phyloP scores from a whole-genome alignment of 2,329 filamentous ascomycete species.

The Monosporascus sp. region DNA sequence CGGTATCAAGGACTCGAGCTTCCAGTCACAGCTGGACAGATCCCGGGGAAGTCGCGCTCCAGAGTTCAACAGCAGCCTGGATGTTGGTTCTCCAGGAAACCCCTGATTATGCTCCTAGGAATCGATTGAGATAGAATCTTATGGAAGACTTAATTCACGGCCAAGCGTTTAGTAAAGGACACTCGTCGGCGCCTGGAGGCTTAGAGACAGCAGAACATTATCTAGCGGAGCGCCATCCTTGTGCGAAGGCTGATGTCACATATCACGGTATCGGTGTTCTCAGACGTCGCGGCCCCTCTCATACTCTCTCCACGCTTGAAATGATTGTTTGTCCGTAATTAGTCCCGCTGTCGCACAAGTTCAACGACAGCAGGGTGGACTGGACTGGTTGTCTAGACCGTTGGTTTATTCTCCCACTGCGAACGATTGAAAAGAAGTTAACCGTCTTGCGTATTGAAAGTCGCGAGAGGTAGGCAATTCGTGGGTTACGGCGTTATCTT shows the following conservation, averaged over 20 bases:
- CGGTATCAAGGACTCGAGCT: conserved; percentile 21
- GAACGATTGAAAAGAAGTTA: conserved; percentile 54
- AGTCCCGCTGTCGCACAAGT: conserved; percentile 55
- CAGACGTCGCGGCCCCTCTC: too few relatives aligned
- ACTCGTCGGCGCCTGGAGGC: too few relatives aligned
- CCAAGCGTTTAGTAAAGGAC: not conserved
- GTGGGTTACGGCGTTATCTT: conserved; percentile 36
- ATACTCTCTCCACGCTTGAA: not conserved
- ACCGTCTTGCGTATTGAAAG: conserved; percentile 53
- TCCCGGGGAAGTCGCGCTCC: conserved; percentile 44
- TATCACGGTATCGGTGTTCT: too few relatives aligned
- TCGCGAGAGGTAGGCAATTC: conserved; percentile 58
- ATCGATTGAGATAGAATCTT: not conserved
- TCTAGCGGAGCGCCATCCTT: too few relatives aligned
- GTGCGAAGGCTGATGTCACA: too few relatives aligned
- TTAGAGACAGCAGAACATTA: too few relatives aligned
- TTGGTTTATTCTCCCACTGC: conserved; percentile 55
- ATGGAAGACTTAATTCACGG: not conserved
- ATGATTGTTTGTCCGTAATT: conserved; percentile 54
- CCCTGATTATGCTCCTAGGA: conserved; percentile 6
- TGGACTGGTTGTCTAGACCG: conserved; percentile 64
- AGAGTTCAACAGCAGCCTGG: conserved; percentile 50
- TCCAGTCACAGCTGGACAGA: conserved; percentile 16
- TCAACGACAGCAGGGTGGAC: conserved; percentile 61
- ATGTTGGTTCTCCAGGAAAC: conserved; percentile 23